Evolutionary conservation across 2,329 filamentous ascomycete species (phyloP).

Genomic region (Colletotrichum sp.): DNA sequence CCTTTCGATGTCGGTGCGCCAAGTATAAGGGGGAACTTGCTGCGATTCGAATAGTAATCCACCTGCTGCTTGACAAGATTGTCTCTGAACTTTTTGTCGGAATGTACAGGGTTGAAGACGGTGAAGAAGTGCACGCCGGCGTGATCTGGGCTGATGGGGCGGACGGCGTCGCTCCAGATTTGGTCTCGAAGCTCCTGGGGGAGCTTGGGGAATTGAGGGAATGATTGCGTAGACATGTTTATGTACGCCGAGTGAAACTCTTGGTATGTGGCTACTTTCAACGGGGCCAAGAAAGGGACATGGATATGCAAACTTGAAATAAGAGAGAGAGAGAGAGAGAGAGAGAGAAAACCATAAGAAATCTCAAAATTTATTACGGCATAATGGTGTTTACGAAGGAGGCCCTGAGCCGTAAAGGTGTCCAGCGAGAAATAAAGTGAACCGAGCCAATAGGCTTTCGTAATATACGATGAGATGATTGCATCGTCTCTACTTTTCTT

Average conservation of each 20-base stretch:
- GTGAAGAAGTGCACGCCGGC: not conserved
- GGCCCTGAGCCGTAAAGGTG: not conserved
- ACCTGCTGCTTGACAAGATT: rapidly evolving
- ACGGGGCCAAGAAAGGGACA: rapidly evolving
- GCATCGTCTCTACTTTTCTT: too few relatives aligned
- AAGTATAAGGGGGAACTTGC: not conserved
- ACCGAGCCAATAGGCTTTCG: not conserved
- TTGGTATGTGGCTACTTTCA: not conserved
- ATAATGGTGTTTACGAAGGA: too few relatives aligned
- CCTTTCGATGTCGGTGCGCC: not conserved
- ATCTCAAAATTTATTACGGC: not conserved
- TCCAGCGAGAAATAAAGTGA: not conserved
- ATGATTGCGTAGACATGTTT: not conserved
- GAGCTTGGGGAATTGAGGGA: not conserved
- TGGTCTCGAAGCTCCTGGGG: not conserved
- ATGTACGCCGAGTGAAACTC: not conserved
- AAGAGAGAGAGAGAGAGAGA: not conserved
- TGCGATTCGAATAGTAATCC: rapidly evolving
- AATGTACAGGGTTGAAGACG: rapidly evolving
- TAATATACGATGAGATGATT: not conserved
- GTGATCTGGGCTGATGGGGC: not conserved
- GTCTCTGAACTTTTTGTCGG: not conserved
- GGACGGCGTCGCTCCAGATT: not conserved
- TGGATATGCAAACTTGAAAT: not conserved
- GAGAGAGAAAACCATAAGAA: not conserved